Percentiles rank a stretch among this genome's conserved stretches.
Conservation (phyloP, 768 basidiomycete genomes). For the Suillus decipiens region DNA sequence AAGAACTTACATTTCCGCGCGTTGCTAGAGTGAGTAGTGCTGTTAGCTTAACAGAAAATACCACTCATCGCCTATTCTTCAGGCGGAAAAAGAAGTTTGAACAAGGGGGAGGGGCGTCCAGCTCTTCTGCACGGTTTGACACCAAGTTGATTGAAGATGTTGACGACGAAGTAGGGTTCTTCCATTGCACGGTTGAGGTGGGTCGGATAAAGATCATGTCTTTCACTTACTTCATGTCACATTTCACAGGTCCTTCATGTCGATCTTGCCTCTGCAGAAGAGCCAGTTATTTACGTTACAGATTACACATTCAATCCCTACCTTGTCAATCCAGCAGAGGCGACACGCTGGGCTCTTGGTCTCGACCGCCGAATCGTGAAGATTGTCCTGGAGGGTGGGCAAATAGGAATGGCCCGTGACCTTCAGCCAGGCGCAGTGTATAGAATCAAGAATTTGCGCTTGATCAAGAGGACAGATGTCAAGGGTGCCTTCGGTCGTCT, state of each 20-base stretch:
- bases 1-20: constrained; percentile 42
- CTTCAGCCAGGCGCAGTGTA: constrained; percentile 46
- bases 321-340: constrained; percentile 33
- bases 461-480: constrained; percentile 36
- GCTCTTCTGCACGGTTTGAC: constrained; percentile 36
- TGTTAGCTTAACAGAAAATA: not conserved
- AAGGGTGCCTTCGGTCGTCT: constrained; percentile 24
- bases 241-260: constrained; percentile 48
- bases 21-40: constrained; percentile 50
- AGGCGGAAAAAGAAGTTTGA: constrained; percentile 53
- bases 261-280: constrained; percentile 32
- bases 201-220: constrained; percentile 1
- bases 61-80: constrained; percentile 8
- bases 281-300: constrained; percentile 54
- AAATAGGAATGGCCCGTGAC: constrained; percentile 40
- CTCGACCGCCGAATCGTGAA: constrained; percentile 54
- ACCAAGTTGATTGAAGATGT: constrained; percentile 52
- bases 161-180: constrained; percentile 40
- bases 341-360: constrained; percentile 41
- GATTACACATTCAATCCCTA: constrained; percentile 61
- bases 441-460: constrained; percentile 51
- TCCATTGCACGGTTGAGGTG: constrained; percentile 65
- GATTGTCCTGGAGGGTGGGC: constrained; percentile 51
- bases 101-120: constrained; percentile 27
- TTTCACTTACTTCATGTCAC: constrained; percentile 1